These are phyloP conservation scores for Saccharomycopsis sp. DNA, from an alignment of 805 yeast species.

Conservation along the genomic window DNA sequence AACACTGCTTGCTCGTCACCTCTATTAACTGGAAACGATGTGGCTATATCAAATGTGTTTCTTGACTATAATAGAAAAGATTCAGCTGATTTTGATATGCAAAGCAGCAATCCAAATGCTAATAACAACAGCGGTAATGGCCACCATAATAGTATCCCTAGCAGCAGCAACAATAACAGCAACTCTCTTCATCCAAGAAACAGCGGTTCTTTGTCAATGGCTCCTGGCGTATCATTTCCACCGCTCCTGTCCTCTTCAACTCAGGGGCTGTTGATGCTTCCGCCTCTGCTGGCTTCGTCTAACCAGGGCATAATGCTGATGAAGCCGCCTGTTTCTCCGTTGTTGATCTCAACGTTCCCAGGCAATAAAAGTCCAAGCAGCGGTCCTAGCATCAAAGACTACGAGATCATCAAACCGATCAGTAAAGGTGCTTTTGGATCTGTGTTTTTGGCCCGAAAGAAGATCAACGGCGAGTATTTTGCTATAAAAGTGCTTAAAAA, in stretches of 20 bases:
- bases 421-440: conserved; percentile 98
- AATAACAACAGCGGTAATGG: background rate
- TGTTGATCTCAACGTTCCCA: conserved; percentile 60
- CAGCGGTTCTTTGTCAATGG: background rate
- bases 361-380: conserved; percentile 39
- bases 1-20: conserved; percentile 44
- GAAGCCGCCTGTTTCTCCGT: conserved; percentile 74
- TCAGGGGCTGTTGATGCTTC: background rate
- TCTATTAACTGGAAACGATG: conserved; percentile 42
- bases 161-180: background rate
- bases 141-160: background rate
- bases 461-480: conserved; percentile 85
- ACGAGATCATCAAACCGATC: conserved; percentile 85
- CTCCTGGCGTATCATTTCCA: background rate
- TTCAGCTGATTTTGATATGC: conserved; percentile 5
- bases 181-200: background rate
- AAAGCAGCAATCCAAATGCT: conserved; percentile 7
- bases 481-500: conserved; percentile 91
- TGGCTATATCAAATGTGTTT: conserved; percentile 12
- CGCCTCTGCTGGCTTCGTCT: conserved; percentile 16
- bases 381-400: conserved; percentile 74
- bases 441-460: conserved; percentile 79
- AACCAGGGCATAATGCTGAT: background rate
- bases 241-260: background rate
- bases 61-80: conserved; percentile 15